Evolutionary conservation across 2,329 filamentous ascomycete species (phyloP).

Genomic region (Aureobasidium sp.): DNA sequence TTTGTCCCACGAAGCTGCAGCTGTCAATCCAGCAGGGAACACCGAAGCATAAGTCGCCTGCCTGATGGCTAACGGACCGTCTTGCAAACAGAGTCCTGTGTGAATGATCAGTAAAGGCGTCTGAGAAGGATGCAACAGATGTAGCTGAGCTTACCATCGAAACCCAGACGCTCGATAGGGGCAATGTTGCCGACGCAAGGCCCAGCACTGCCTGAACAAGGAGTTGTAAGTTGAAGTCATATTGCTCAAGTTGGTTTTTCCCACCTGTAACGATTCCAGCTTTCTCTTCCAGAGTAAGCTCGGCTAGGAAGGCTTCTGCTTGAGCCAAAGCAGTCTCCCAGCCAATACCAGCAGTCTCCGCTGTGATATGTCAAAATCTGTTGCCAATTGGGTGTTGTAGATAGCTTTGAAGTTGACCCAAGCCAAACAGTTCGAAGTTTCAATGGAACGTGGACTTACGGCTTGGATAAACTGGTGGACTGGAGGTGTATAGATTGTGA

Average conservation of each 20-base stretch:
- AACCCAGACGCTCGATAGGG: slow-evolving; percentile 24
- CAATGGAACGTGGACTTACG: slow-evolving; percentile 12
- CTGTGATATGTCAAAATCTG: background rate
- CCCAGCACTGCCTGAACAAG: slow-evolving; percentile 2
- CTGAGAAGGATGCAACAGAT: background rate
- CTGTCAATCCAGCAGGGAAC: slow-evolving; percentile 32
- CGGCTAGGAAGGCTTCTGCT: slow-evolving; percentile 17
- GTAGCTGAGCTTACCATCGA: slow-evolving; percentile 13
- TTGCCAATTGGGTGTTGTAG: background rate
- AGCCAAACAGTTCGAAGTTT: too few relatives aligned
- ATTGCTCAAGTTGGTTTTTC: too few relatives aligned
- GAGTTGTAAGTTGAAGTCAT: background rate
- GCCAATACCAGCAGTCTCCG: slow-evolving; percentile 18
- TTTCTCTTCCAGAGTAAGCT: slow-evolving; percentile 19
- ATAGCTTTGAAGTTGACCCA: background rate
- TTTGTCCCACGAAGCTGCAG: slow-evolving; percentile 31
- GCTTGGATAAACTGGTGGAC: slow-evolving; percentile 20
- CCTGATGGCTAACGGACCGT: slow-evolving; percentile 32
- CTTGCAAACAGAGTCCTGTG: slow-evolving; percentile 29
- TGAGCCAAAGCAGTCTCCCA: slow-evolving; percentile 19
- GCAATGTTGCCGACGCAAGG: slow-evolving; percentile 53
- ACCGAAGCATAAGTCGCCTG: slow-evolving; percentile 30
- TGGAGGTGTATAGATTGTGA: slow-evolving; percentile 19
- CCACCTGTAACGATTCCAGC: slow-evolving; percentile 19
- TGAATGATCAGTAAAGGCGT: background rate